Conservation (phyloP, 2,329 filamentous ascomycete genomes). For the Pyrenophora teres region DNA sequence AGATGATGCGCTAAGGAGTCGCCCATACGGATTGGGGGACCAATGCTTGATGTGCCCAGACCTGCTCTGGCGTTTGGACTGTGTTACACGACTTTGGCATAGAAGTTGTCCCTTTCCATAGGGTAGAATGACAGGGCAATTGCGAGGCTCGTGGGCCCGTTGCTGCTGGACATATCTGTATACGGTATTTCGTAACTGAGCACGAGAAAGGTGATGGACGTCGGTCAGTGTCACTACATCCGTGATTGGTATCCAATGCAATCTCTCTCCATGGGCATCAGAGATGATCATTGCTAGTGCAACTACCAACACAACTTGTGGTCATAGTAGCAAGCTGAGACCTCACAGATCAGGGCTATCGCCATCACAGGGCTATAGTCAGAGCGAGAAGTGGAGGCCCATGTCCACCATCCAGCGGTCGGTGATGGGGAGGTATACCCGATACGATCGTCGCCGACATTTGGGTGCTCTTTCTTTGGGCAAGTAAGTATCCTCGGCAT, state of each 20-base stretch:
- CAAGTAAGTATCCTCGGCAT: neutral
- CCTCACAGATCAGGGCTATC: neutral
- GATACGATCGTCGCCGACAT: neutral
- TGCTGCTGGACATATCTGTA: constrained; percentile 2
- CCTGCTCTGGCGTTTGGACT: neutral
- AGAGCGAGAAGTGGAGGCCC: constrained; percentile 2
- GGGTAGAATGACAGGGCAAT: constrained; percentile 16
- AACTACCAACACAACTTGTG: no score
- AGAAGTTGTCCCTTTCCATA: neutral
- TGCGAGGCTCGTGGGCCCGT: constrained; percentile 18
- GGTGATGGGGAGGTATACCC: neutral
- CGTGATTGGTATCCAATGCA: constrained; percentile 14
- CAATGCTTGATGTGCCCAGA: neutral
- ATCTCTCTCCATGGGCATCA: constrained; percentile 9
- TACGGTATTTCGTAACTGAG: neutral
- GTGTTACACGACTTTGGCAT: constrained; percentile 2
- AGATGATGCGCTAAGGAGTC: constrained; percentile 4
- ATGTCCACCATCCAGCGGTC: neutral
- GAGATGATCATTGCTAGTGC: neutral
- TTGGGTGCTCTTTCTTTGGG: neutral
- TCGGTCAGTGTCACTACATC: constrained; percentile 10
- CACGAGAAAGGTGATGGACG: constrained; percentile 6
- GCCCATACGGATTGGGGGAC: neutral
- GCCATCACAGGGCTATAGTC: neutral
- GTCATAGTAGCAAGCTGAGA: no score